Evolutionary conservation across 257 asterid species (phyloP).

Genomic region (Thymus mandschuricus): DNA sequence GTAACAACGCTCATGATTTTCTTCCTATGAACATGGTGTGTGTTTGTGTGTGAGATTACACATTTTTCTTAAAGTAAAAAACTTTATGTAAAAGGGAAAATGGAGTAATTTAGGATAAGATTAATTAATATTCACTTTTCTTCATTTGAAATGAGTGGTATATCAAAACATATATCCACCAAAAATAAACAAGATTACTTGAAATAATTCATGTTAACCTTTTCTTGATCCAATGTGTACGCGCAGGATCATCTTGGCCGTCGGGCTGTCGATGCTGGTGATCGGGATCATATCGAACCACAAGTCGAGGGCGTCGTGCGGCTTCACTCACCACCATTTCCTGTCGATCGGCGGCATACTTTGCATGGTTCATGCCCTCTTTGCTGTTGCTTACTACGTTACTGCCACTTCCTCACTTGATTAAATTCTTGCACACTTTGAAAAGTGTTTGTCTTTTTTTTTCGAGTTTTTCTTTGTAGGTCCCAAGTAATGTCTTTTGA

Average conservation of each 20-base stretch:
- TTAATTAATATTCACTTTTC: no score
- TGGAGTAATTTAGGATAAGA: no score
- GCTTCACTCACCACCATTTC: constrained; percentile 78
- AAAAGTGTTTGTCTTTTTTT: background rate
- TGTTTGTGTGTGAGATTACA: no score
- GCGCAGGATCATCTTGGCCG: constrained; percentile 73
- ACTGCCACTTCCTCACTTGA: constrained; percentile 33
- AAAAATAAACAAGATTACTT: background rate
- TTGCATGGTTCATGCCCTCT: constrained; percentile 75
- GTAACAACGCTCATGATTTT: constrained; percentile 33
- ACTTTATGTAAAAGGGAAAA: no score
- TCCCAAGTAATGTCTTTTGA: constrained; percentile 6
- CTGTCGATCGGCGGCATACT: constrained; percentile 78
- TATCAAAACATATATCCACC: no score
- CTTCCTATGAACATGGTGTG: no score
- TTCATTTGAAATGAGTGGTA: background rate
- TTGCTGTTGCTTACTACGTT: constrained; percentile 65
- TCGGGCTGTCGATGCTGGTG: constrained; percentile 67
- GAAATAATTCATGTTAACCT: no score
- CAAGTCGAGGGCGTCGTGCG: constrained; percentile 82
- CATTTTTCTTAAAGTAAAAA: no score
- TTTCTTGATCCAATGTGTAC: background rate
- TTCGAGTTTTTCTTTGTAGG: constrained; percentile 22
- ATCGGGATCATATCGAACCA: constrained; percentile 76
- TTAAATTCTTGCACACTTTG: background rate